These are phyloP conservation scores for Aspergillus hiratsukae DNA, from an alignment of 2,329 filamentous ascomycete genomes.

Conservation along the genomic window DNA sequence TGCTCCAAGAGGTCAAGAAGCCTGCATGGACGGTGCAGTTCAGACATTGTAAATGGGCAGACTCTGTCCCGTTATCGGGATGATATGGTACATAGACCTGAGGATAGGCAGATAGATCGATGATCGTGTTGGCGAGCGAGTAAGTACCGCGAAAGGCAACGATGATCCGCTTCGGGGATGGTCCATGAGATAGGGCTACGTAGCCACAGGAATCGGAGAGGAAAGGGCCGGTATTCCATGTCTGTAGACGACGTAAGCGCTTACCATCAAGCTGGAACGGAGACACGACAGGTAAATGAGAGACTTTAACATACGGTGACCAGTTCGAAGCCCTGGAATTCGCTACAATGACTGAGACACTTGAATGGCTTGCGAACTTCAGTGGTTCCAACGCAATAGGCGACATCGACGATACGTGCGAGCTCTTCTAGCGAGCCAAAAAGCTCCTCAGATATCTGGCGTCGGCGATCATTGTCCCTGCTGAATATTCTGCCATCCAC, in stretches of 20 bases:
- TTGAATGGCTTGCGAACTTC: slow-evolving; percentile 79
- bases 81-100: slow-evolving; percentile 87
- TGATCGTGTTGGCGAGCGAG: slow-evolving; percentile 83
- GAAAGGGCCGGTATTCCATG: slow-evolving; percentile 86
- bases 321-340: slow-evolving; percentile 76
- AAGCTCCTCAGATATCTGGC: slow-evolving; percentile 54
- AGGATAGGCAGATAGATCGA: slow-evolving; percentile 82
- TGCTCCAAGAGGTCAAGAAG: slow-evolving; percentile 80
- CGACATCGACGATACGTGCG: slow-evolving; percentile 86
- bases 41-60: slow-evolving; percentile 56
- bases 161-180: slow-evolving; percentile 61
- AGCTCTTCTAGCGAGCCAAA: slow-evolving; percentile 82
- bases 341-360: slow-evolving; percentile 77
- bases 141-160: slow-evolving; percentile 94
- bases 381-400: slow-evolving; percentile 84
- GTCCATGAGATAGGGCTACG: slow-evolving; percentile 75
- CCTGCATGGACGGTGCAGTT: slow-evolving; percentile 93
- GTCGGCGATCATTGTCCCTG: slow-evolving; percentile 5
- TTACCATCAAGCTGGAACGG: no score
- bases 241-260: slow-evolving; percentile 36
- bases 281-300: not conserved
- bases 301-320: slow-evolving; percentile 48
- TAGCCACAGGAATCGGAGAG: slow-evolving; percentile 92
- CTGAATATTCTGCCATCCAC: not conserved
- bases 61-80: slow-evolving; percentile 44